These are phyloP conservation scores for Phanerodontia chrysosporium DNA, from an alignment of 768 basidiomycete species.

Conservation along the genomic window DNA sequence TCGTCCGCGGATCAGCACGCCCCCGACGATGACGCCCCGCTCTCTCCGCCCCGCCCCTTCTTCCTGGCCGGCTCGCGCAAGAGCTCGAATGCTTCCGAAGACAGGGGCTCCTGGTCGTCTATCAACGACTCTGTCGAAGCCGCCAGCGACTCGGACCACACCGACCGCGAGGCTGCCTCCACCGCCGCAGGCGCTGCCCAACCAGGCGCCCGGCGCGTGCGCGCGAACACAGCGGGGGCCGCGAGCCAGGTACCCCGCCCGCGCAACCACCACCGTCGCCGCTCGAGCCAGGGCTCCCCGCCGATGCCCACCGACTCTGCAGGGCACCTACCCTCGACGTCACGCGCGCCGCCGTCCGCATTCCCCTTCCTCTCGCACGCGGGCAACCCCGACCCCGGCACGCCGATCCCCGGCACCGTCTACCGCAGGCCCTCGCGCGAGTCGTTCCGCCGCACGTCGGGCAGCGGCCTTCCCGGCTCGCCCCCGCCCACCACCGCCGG, in stretches of 20 bases:
- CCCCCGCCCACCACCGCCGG: constrained; percentile 6
- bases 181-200: constrained; percentile 8
- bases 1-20: neutral
- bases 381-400: constrained; percentile 62
- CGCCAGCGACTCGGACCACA: constrained; percentile 23
- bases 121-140: constrained; percentile 14
- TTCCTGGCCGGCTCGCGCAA: constrained; percentile 30
- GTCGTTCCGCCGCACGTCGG: constrained; percentile 21
- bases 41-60: constrained; percentile 35
- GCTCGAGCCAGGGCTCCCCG: neutral
- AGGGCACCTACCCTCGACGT: neutral
- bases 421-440: constrained; percentile 42
- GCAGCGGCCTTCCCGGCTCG: neutral
- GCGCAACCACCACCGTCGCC: constrained; percentile 21
- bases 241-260: constrained; percentile 7
- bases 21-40: constrained; percentile 12
- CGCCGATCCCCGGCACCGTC: constrained; percentile 31
- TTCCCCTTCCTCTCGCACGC: constrained; percentile 61
- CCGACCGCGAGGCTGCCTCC: constrained; percentile 7
- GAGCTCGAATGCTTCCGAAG: constrained; percentile 10
- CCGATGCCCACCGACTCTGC: constrained; percentile 11
- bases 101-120: constrained; percentile 14
- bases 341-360: constrained; percentile 36
- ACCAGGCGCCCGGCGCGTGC: constrained; percentile 16
- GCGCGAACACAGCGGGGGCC: constrained; percentile 7